A percentile compares a stretch with the other conserved stretches of the same genome.
Conservation (phyloP, 257 asterid species). For the Mentha longifolia region DNA sequence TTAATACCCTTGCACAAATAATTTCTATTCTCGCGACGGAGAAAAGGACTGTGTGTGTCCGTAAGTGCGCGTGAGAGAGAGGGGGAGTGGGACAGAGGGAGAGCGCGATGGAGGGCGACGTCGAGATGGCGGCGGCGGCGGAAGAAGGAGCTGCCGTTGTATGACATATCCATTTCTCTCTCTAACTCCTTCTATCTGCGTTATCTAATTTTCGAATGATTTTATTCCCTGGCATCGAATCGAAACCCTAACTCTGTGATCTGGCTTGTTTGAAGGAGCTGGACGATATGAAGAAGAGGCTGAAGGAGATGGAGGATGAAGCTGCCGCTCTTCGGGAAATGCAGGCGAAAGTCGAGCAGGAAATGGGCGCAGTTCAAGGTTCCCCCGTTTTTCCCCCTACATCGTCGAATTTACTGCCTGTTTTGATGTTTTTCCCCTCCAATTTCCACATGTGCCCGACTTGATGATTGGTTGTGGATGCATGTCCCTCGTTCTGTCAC, state of each 20-base stretch:
- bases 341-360: conserved; percentile 83
- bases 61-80: background rate
- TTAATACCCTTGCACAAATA: too few species aligned
- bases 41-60: conserved; percentile 13
- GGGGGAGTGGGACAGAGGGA: conserved; percentile 16
- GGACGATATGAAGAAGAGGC: conserved; percentile 77
- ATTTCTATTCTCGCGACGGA: background rate
- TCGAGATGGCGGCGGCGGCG: conserved; percentile 71
- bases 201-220: background rate
- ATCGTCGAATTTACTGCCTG: background rate
- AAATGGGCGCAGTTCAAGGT: conserved; percentile 81
- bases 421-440: background rate
- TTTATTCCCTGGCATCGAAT: conserved; percentile 3
- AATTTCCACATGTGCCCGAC: background rate
- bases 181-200: background rate
- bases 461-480: conserved; percentile 5
- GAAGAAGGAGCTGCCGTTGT: conserved; percentile 52
- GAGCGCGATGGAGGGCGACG: conserved; percentile 67
- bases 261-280: conserved; percentile 53
- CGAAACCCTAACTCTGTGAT: conserved; percentile 48
- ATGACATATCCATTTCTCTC: conserved; percentile 11
- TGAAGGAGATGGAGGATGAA: conserved; percentile 88
- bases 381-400: conserved; percentile 14
- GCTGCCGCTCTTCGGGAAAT: conserved; percentile 83
- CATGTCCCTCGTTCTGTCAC: background rate